phyloP scores from a whole-genome alignment of 1,139 yeast species.

The Kurtzmaniella quercitrusa region DNA sequence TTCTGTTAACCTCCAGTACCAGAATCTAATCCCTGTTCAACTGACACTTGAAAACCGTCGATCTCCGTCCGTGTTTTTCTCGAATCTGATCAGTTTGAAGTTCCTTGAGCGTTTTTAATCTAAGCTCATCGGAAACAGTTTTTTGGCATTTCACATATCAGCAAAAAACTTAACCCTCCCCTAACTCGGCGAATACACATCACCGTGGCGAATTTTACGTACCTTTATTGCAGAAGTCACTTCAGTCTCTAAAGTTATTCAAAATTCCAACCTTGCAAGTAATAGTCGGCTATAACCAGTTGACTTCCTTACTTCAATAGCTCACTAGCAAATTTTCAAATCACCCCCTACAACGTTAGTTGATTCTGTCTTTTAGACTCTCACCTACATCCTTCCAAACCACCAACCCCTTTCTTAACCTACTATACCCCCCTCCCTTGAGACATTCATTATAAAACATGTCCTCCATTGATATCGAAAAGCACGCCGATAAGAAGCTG shows the following conservation, averaged over 20 bases:
- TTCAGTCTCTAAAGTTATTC: neutral
- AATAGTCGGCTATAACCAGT: too few relatives aligned
- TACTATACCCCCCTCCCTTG: neutral
- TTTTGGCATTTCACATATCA: neutral
- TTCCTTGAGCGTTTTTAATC: neutral
- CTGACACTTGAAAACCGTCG: neutral
- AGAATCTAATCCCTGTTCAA: neutral
- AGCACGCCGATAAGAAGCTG: slow-evolving; percentile 1
- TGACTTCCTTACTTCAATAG: neutral
- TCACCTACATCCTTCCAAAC: slow-evolving; percentile 1
- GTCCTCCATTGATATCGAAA: slow-evolving; percentile 1
- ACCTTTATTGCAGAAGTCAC: neutral
- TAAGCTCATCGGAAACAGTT: neutral
- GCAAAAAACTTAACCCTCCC: neutral
- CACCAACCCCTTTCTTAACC: neutral
- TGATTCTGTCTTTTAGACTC: slow-evolving; percentile 4
- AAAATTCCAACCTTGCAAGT: neutral
- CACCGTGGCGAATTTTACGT: neutral
- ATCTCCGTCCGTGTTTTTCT: neutral
- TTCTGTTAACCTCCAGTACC: neutral
- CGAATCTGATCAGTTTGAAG: neutral
- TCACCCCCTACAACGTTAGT: slow-evolving; percentile 7
- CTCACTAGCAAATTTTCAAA: neutral
- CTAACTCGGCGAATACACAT: neutral
- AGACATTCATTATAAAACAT: neutral